Base-by-base conservation (phyloP, 371 early-diverging fungal genomes). In the Mucor lusitanicus region DNA sequence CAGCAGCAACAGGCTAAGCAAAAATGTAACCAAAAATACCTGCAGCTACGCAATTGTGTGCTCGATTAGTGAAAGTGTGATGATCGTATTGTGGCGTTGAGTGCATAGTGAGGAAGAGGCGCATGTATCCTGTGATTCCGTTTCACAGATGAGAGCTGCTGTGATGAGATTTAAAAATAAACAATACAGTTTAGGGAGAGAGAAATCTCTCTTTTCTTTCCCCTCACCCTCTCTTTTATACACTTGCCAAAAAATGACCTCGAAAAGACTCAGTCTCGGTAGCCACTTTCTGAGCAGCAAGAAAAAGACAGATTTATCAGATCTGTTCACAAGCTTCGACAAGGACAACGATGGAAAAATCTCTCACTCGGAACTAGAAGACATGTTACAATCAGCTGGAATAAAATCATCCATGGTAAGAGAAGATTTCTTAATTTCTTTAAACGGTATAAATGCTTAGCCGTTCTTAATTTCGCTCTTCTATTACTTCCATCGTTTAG, bases 261-360 rank as follows among this genome's bases (percentile, higher is more conserved):
- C 74, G 6, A 81, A 81, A 57, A 71, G 75, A 28, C 32, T 76
- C n/a, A 77, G 78, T 46, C 67, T 81, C 39, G 75, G 77, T 6
- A 62, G 75, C n/a, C 75, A 74, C 58, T 68, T 81, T 32, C 60
- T 81, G n/a, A 78, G 77, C 46, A 67, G 57, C 3, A 72, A 73
- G 56, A 76, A 78, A 11, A 71, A 71, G 27, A 67, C 53, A 8
- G 81, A 81, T 59, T 68, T 81, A 53, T 40, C 72, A 46, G 79
- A 78, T 35, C 32, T 81, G 40, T 81, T 81, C 46, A 48, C 65
- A n/a, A 74, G 73, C 28, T 75, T 81, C 44, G 81, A 81, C 65
- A 70, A 71, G 61, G 77, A 81, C 55, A 55, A 76, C 17, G 75
- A 81, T 60, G 77, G 75, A 17, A 76, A 68, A 59, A 67, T 78